These are phyloP conservation scores for Trichomonas gallinae DNA, from an alignment of 208 protist genomes.

Conservation along the genomic window DNA sequence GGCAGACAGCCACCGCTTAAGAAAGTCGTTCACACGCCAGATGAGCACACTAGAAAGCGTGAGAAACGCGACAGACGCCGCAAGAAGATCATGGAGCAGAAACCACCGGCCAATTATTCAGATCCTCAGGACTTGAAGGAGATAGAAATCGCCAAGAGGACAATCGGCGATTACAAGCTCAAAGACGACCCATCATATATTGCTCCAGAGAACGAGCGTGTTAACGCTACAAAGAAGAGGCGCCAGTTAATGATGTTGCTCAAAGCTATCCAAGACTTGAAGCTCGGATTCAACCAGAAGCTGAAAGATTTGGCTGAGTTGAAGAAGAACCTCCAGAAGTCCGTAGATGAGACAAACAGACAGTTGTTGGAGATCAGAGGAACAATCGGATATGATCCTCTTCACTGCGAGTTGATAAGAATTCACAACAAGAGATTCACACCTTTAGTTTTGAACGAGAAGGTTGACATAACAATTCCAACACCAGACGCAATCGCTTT, in stretches of 20 bases:
- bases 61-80: background rate
- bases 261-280: conserved; percentile 55
- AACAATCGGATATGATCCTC: conserved; percentile 36
- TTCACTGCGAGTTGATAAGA: background rate
- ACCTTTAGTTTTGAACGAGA: background rate
- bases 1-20: background rate
- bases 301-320: conserved; percentile 63
- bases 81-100: conserved; percentile 19
- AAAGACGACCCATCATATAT: conserved; percentile 63
- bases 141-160: conserved; percentile 49
- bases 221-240: conserved; percentile 75
- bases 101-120: conserved; percentile 60
- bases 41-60: background rate
- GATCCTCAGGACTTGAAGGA: conserved; percentile 52
- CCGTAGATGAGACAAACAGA: conserved; percentile 44
- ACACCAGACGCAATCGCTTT: background rate
- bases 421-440: background rate
- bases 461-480: background rate
- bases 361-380: background rate
- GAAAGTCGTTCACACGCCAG: background rate
- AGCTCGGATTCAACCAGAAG: conserved; percentile 68
- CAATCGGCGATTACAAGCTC: conserved; percentile 79
- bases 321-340: conserved; percentile 55
- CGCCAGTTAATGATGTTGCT: conserved; percentile 70
- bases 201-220: conserved; percentile 53